These are phyloP conservation scores for Saccharomyces mikatae DNA, from an alignment of 805 yeast genomes.

Conservation along the genomic window DNA sequence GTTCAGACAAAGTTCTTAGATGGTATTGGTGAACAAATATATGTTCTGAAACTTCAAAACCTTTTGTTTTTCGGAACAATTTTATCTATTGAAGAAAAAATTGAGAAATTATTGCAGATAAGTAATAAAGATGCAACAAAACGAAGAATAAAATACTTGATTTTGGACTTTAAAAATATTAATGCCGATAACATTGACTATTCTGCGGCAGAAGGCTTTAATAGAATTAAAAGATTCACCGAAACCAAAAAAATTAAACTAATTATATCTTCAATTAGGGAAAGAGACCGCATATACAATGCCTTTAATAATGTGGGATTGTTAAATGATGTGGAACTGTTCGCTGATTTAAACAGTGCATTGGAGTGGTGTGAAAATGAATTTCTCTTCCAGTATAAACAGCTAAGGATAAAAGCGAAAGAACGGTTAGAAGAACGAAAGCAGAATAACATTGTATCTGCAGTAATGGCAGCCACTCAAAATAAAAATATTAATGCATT, in stretches of 20 bases:
- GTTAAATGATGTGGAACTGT: conserved; percentile 53
- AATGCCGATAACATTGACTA: conserved; percentile 67
- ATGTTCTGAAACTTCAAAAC: conserved; percentile 79
- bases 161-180: conserved; percentile 80
- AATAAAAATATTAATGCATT: conserved; percentile 3
- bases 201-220: conserved; percentile 93
- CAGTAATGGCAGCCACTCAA: conserved; percentile 7
- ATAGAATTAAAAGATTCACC: conserved; percentile 72
- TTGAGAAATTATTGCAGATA: conserved; percentile 58
- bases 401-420: conserved; percentile 26
- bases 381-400: conserved; percentile 44
- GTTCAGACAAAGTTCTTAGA: conserved; percentile 76
- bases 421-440: conserved; percentile 5
- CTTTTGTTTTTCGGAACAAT: conserved; percentile 91
- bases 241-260: conserved; percentile 61
- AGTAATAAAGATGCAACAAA: conserved; percentile 29
- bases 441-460: conserved; percentile 6
- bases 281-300: conserved; percentile 54
- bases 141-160: conserved; percentile 68
- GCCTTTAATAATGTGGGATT: conserved; percentile 80
- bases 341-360: conserved; percentile 74
- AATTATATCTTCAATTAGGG: conserved; percentile 69
- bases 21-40: conserved; percentile 85
- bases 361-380: conserved; percentile 96
- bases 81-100: conserved; percentile 76